These are phyloP conservation scores for Pleurotus platypus DNA, from an alignment of 768 basidiomycete genomes.

Conservation along the genomic window DNA sequence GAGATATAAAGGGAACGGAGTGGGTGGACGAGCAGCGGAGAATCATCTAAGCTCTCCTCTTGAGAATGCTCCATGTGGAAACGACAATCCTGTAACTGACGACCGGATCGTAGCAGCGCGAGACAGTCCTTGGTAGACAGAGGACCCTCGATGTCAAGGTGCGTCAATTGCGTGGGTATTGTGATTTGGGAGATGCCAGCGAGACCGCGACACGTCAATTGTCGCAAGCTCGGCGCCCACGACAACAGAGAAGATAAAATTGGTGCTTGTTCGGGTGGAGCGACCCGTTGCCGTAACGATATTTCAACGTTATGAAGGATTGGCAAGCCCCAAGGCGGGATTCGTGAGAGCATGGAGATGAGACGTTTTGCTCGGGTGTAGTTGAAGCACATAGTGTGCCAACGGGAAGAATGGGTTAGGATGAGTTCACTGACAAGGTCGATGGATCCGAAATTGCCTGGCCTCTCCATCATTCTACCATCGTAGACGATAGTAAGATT, in stretches of 20 bases:
- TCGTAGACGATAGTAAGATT: not conserved
- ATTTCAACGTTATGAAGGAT: constrained; percentile 3
- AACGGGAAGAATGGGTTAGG: constrained; percentile 1
- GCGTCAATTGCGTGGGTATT: not conserved
- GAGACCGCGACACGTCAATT: not conserved
- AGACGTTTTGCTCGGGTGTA: not conserved
- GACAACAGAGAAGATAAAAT: not conserved
- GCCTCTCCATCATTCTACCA: not conserved
- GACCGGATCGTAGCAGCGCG: not conserved
- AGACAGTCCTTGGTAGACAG: constrained; percentile 4
- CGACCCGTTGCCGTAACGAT: not conserved
- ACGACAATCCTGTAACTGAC: constrained; percentile 5
- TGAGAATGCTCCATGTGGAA: constrained; percentile 3
- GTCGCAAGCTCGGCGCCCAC: not conserved
- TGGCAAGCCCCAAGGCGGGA: constrained; percentile 2
- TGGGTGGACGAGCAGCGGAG: not conserved
- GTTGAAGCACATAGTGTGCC: constrained; percentile 1
- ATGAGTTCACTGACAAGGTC: not conserved
- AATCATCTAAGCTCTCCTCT: not conserved
- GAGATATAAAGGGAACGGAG: constrained; percentile 3
- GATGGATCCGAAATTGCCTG: constrained; percentile 2
- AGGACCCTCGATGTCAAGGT: constrained; percentile 1
- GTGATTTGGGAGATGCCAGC: not conserved
- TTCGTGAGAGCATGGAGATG: constrained; percentile 1
- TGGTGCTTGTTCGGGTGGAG: not conserved